Evolutionary conservation across 192 early-diverging fungal genomes (phyloP).

Genomic region (Podila minutissima): DNA sequence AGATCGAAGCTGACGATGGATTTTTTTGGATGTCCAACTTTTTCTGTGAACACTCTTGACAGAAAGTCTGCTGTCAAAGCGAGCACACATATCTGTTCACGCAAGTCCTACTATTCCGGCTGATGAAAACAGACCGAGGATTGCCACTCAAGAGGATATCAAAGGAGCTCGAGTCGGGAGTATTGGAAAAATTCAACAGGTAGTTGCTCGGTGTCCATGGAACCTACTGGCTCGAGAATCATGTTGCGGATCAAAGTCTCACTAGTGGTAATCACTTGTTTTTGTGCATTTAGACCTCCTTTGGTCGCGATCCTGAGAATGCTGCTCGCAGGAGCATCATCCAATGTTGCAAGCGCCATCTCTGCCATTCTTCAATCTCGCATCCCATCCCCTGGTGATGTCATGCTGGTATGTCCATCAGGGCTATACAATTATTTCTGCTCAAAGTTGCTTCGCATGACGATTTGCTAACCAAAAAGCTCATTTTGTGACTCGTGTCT

Average conservation of each 20-base stretch:
- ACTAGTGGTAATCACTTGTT: background rate
- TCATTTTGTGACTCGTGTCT: background rate
- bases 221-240: background rate
- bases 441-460: background rate
- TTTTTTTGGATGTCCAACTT: background rate
- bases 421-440: background rate
- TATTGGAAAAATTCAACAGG: conserved; percentile 54
- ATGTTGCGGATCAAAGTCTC: too few species aligned
- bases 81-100: conserved; percentile 66
- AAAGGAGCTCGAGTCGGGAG: conserved; percentile 59
- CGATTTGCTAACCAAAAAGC: background rate
- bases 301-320: conserved; percentile 50
- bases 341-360: conserved; percentile 50
- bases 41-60: background rate
- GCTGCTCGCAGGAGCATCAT: conserved; percentile 51
- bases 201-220: conserved; percentile 16
- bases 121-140: conserved; percentile 54
- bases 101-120: conserved; percentile 54
- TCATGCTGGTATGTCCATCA: conserved; percentile 53
- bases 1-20: too few species aligned
- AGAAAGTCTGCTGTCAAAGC: conserved; percentile 64
- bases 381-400: conserved; percentile 63
- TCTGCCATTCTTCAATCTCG: conserved; percentile 53
- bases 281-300: background rate
- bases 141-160: conserved; percentile 55